Percentiles rank a stretch among this genome's conserved stretches.
phyloP scores from a whole-genome alignment of 306 rosid species.

The Medicago lupulina region DNA sequence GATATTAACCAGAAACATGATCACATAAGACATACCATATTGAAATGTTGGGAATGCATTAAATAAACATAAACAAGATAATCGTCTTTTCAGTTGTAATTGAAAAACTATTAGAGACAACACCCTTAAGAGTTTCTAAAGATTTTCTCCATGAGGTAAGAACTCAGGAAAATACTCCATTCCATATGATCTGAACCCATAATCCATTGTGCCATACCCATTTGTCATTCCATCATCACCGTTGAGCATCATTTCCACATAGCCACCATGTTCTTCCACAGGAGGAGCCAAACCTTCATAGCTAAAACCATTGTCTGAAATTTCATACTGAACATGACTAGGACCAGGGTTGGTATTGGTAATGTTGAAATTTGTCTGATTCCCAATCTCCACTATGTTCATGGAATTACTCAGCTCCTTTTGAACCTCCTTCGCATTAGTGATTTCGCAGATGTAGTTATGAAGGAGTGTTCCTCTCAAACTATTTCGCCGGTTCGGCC shows the following conservation, averaged over 20 bases:
- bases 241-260: neutral
- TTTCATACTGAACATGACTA: neutral
- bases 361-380: too few relatives aligned
- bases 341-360: too few relatives aligned
- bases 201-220: constrained; percentile 1
- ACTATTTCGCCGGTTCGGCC: constrained; percentile 12
- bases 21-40: too few relatives aligned
- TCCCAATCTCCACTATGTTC: too few relatives aligned
- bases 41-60: too few relatives aligned
- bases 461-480: constrained; percentile 43
- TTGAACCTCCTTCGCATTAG: neutral
- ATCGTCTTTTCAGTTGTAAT: too few relatives aligned
- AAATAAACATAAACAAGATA: too few relatives aligned
- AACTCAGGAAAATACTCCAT: constrained; percentile 26
- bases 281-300: neutral
- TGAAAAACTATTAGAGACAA: neutral
- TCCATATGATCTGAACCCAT: constrained; percentile 25
- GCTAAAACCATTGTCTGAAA: constrained; percentile 11
- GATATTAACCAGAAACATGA: too few relatives aligned
- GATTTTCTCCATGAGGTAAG: constrained; percentile 36
- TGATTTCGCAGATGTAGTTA: constrained; percentile 52
- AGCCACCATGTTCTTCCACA: neutral
- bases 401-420: neutral
- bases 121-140: neutral
- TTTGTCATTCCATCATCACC: neutral